These are phyloP conservation scores for Hypoxylon fuscum DNA, from an alignment of 495 filamentous ascomycete genomes.

Conservation along the genomic window DNA sequence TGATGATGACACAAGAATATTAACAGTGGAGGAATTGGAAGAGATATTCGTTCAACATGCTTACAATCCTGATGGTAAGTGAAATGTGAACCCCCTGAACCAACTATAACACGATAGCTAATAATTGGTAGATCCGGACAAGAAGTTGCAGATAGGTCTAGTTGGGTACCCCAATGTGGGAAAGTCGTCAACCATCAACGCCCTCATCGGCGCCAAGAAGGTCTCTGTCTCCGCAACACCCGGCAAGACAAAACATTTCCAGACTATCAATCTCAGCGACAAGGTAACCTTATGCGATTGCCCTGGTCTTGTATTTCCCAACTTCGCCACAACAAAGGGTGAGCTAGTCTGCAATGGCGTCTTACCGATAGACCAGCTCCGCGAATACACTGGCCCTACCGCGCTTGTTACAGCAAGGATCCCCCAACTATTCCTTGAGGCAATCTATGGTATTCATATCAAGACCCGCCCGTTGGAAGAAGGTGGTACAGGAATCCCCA, in stretches of 20 bases:
- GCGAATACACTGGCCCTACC: constrained; percentile 91
- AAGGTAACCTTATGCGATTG: constrained; percentile 96
- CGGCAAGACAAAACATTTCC: constrained; percentile 99
- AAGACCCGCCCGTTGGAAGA: constrained; percentile 83
- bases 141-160: constrained; percentile 88
- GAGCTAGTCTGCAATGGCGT: constrained; percentile 97
- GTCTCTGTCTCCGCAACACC: constrained; percentile 97
- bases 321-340: constrained; percentile 95
- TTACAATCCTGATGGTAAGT: constrained; percentile 63
- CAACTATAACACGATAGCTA: background rate
- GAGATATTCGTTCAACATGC: constrained; percentile 82
- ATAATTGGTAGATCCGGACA: constrained; percentile 50
- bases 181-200: constrained; percentile 99
- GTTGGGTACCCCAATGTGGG: constrained; percentile 99
- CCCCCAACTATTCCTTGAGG: constrained; percentile 89
- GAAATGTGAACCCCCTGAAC: background rate
- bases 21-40: constrained; percentile 93
- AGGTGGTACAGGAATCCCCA: constrained; percentile 90
- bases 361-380: constrained; percentile 94
- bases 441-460: constrained; percentile 92
- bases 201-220: constrained; percentile 96
- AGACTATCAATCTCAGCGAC: constrained; percentile 93
- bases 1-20: constrained; percentile 76
- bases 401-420: constrained; percentile 89
- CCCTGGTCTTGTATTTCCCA: constrained; percentile 97